These are phyloP conservation scores for Globisporangium spinosum DNA, from an alignment of 352 stramenopile species.

Conservation along the genomic window DNA sequence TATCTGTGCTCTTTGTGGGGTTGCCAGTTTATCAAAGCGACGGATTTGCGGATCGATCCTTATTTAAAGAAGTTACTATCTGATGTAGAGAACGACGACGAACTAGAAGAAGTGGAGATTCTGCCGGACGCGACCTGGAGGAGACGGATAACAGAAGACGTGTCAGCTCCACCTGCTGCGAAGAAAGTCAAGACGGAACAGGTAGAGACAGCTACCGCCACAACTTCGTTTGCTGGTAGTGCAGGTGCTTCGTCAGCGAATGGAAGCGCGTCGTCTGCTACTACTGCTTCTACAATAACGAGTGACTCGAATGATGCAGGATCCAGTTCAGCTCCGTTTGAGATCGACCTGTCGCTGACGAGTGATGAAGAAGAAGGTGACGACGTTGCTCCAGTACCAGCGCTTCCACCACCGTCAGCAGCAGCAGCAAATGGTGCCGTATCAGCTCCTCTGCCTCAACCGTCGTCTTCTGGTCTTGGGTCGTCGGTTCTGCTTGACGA, in stretches of 20 bases:
- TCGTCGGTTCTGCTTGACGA: slow-evolving; percentile 48
- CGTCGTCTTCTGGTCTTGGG: slow-evolving; percentile 6
- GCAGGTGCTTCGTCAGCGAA: background rate
- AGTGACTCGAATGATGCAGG: slow-evolving; percentile 18
- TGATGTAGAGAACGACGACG: slow-evolving; percentile 75
- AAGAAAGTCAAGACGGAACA: slow-evolving; percentile 67
- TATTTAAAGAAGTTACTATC: slow-evolving; percentile 89
- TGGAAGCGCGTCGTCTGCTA: slow-evolving; percentile 5
- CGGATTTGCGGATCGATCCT: slow-evolving; percentile 87
- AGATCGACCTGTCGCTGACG: slow-evolving; percentile 70
- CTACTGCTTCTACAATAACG: slow-evolving; percentile 13
- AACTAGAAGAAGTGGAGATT: slow-evolving; percentile 90
- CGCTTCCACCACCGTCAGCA: background rate
- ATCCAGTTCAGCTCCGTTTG: slow-evolving; percentile 40
- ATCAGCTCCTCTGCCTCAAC: background rate
- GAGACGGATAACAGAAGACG: slow-evolving; percentile 51
- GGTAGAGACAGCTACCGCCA: slow-evolving; percentile 10
- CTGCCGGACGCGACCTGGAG: slow-evolving; percentile 82
- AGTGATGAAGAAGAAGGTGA: slow-evolving; percentile 66
- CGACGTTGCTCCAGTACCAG: slow-evolving; percentile 2
- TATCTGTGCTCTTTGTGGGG: slow-evolving; percentile 7
- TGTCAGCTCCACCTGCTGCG: slow-evolving; percentile 25
- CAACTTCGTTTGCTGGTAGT: background rate
- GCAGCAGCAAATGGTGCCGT: slow-evolving; percentile 13
- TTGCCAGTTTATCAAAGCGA: slow-evolving; percentile 79